Evolutionary conservation across 2,329 filamentous ascomycete species (phyloP).

Genomic region (Penicillium sp.): DNA sequence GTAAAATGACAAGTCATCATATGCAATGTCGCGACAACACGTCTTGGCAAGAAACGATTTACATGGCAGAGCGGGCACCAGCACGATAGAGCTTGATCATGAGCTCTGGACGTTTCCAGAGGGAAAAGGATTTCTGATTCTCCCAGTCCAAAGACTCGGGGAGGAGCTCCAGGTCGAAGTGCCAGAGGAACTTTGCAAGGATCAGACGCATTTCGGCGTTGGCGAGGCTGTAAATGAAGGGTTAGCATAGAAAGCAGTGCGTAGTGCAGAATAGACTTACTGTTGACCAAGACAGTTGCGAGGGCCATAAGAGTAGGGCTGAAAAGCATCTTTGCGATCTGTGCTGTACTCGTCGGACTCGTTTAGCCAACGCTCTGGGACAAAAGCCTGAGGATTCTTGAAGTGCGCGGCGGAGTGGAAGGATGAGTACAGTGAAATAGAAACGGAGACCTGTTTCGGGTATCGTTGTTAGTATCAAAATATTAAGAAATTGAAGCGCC

Average conservation of each 20-base stretch:
- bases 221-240: constrained; percentile 24
- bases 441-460: constrained; percentile 16
- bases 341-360: constrained; percentile 18
- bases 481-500: not conserved
- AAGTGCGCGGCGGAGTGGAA: constrained; percentile 18
- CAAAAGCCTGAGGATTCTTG: constrained; percentile 23
- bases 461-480: not conserved
- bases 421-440: constrained; percentile 13
- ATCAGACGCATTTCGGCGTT: constrained; percentile 43
- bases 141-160: constrained; percentile 26
- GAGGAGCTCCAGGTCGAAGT: constrained; percentile 41
- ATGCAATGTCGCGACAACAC: not conserved
- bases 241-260: not conserved
- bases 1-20: not conserved
- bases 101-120: constrained; percentile 41
- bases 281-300: constrained; percentile 32
- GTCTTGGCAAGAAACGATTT: not conserved
- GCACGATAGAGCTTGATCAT: constrained; percentile 30
- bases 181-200: constrained; percentile 37
- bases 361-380: constrained; percentile 35
- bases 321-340: constrained; percentile 35
- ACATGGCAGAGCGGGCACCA: not conserved
- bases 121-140: constrained; percentile 33
- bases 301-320: constrained; percentile 33
- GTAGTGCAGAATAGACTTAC: constrained; percentile 5